Evolutionary conservation across 208 protist genomes (phyloP), one percentile per base, ranked within the genome.

Genomic region (Crithidia expoeki): DNA sequence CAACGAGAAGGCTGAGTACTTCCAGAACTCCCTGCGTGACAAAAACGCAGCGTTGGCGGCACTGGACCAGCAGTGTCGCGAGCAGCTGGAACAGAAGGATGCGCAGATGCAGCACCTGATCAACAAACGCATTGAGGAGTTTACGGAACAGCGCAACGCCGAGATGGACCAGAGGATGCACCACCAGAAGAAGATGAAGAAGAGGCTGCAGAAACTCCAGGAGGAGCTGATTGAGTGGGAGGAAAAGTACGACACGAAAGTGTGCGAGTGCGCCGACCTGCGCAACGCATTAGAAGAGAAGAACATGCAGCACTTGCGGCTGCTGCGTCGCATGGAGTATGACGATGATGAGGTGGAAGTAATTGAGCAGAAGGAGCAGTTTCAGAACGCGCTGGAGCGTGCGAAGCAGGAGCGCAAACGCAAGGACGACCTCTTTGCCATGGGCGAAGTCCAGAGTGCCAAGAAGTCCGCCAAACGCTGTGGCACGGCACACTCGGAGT

Each of bases 251-350:
- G 90, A 95, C 75, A 74, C 74, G 42, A 95, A 95, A 73, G 80
- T 95, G 30, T 88, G 79, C 72, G 90, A 95, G 77, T 94, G 86
- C 75, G 90, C 89, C 64, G 87, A 95, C 25, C 82, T 95, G 57
- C 81, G 85, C 51, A 82, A 88, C 38, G 69, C 68, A 2, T 63
- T 95, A 44, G 80, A 84, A 34, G 90, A 94, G 73, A 89, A 92
- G 27, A 95, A 95, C 68, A 67, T 95, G 28, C 72, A 89, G 62
- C 72, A 88, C 55, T 76, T 95, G 68, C 74, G 79, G 30, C 60
- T 91, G 33, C 50, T 88, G 66, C 87, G 84, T 2, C 75, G 83
- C 16, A 76, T 88, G 42, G 80, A 90, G 49, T 62, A 84, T 47
- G 64, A 55, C 6, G 72, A 78, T 14, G 86, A 88, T 27, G 80